Base-by-base conservation (phyloP, 2,329 filamentous ascomycete genomes). In the Malbranchea zuffiana region DNA sequence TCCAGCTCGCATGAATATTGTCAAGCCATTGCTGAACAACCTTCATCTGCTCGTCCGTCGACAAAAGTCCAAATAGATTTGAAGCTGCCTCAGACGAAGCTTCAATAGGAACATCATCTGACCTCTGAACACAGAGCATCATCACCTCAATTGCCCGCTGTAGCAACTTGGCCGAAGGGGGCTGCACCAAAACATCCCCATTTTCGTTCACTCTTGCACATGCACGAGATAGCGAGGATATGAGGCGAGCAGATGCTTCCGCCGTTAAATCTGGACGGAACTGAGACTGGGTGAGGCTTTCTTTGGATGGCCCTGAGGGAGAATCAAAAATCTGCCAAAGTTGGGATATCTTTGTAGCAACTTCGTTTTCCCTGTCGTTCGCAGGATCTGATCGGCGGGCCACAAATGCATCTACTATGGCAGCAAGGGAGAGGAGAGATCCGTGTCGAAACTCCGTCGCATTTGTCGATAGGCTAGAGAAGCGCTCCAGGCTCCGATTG, bases 391-490 rank as follows among this genome's bases (percentile, higher is more conserved):
- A 35, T 32, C 41, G 39, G 39, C 42, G 44, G 30, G 52, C 39
- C 1, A 17, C 18, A 39, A 53, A 56, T 11, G 59, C 50, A 41
- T 61, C 55, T 10, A 65, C 41, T 2, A 56, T 55, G 11, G 60
- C 50, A 23, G 61, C 50, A 39, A 66, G 50, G 3, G 60, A 54
- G 17, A 67, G 44, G 15, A 67, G 47, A 45, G 60, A 60, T 5
- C 64, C 65, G 44, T 67, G 64, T 27, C 62, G 54, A n/a, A 53
- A 51, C 44, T 64, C 62, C 3, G 60, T 50, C 37, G 65, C 60
- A 32, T 55, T 56, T 13, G 50, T 54, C 24, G 59, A 55, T 29
- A 62, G 53, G n/a, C 51, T 57, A 6, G 50, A 45, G n/a, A 64
- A 39, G 35, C 50, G 60, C 8, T 50, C 42, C 29, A 55, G 41